Evolutionary conservation across 176 grass and related monocot species (phyloP).

Genomic region (Dactylis glomerata): DNA sequence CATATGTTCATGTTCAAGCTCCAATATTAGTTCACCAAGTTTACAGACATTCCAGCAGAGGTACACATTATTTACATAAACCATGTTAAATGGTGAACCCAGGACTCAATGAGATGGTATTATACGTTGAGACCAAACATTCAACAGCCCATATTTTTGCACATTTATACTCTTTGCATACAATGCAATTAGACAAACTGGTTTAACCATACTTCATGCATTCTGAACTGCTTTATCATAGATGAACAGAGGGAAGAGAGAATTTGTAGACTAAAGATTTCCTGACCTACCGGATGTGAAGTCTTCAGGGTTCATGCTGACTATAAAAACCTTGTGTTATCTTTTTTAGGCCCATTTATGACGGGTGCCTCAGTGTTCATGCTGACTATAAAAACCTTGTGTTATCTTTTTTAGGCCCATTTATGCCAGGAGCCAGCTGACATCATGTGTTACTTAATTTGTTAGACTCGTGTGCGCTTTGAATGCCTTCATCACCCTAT

Average conservation of each 20-base stretch:
- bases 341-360: not conserved
- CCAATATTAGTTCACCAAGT: not conserved
- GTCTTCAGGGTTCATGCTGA: not conserved
- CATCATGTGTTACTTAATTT: not conserved
- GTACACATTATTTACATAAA: not conserved
- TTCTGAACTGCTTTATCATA: not conserved
- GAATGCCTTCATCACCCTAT: not conserved
- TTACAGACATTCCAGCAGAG: not conserved
- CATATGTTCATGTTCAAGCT: not conserved
- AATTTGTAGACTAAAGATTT: not conserved
- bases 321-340: not conserved
- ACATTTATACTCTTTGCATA: not conserved
- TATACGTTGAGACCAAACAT: not conserved
- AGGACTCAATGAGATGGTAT: not conserved
- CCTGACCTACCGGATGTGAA: not conserved
- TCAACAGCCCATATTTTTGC: not conserved
- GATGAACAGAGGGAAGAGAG: not conserved
- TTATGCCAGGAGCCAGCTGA: not conserved
- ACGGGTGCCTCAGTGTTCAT: not conserved
- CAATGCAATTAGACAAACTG: not conserved
- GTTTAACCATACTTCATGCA: not conserved
- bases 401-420: not conserved
- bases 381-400: not conserved
- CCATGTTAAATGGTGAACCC: not conserved
- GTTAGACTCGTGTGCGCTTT: not conserved